Evolutionary conservation across 139 green algal genomes (phyloP).

Genomic region (Coccomyxa sp.): DNA sequence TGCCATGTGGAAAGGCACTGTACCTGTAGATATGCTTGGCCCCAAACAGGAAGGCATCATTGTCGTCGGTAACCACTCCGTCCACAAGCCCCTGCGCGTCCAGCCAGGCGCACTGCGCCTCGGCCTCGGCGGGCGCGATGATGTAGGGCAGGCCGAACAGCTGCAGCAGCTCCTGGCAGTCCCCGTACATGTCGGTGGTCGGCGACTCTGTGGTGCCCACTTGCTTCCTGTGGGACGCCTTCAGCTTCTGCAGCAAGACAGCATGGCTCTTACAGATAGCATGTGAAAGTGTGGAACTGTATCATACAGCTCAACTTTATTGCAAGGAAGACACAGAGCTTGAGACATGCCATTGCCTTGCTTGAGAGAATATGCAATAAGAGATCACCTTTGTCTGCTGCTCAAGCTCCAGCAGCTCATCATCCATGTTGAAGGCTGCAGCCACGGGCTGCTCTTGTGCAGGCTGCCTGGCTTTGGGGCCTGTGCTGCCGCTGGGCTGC

Average conservation of each 20-base stretch:
- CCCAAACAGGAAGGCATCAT: slow-evolving; percentile 98
- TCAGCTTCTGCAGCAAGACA: slow-evolving; percentile 25
- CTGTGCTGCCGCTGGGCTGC: neutral
- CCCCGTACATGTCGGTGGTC: slow-evolving; percentile 72
- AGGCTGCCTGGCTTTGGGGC: neutral
- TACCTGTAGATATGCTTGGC: slow-evolving; percentile 74
- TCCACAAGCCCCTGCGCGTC: slow-evolving; percentile 84
- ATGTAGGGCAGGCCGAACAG: slow-evolving; percentile 98
- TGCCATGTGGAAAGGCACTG: too few relatives aligned
- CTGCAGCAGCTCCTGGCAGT: slow-evolving; percentile 90
- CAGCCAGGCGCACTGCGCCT: slow-evolving; percentile 94
- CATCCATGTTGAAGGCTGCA: slow-evolving; percentile 24
- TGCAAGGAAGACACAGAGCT: too few relatives aligned
- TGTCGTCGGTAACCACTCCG: slow-evolving; percentile 96
- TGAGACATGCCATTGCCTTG: too few relatives aligned
- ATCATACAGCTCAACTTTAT: too few relatives aligned
- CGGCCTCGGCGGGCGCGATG: slow-evolving; percentile 90
- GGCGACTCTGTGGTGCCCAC: slow-evolving; percentile 48
- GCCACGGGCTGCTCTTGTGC: neutral
- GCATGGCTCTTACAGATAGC: too few relatives aligned
- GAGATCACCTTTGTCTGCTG: slow-evolving; percentile 19
- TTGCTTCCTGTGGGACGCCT: slow-evolving; percentile 9
- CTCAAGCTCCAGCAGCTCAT: slow-evolving; percentile 24
- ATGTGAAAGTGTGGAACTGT: too few relatives aligned
- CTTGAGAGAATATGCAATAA: neutral